Conservation (phyloP, 202 grass and related monocot species). For the Eragrostis tef region DNA sequence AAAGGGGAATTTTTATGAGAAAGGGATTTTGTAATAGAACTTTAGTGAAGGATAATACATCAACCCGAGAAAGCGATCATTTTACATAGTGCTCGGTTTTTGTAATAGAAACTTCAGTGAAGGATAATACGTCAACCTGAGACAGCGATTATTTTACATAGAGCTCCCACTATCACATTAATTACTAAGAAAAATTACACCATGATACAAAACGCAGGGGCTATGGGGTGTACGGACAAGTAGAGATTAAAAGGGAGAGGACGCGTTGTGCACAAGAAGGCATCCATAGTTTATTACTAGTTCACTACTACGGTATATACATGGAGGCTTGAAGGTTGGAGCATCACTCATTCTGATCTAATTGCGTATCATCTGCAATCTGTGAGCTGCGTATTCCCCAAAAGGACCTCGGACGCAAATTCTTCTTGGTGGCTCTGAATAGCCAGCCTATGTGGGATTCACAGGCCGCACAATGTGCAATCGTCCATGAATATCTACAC, state of each 20-base stretch:
- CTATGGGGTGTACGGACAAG: neutral
- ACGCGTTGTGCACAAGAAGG: neutral
- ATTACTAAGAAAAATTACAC: too few species aligned
- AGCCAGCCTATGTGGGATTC: conserved; percentile 71
- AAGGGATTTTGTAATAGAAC: neutral
- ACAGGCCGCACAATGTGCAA: conserved; percentile 58
- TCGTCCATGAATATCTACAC: conserved; percentile 83
- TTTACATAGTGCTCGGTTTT: neutral
- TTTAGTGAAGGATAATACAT: too few species aligned
- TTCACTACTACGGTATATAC: neutral
- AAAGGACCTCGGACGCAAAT: conserved; percentile 73
- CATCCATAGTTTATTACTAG: neutral
- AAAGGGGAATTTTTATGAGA: neutral
- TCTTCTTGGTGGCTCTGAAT: conserved; percentile 74
- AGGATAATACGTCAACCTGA: too few species aligned
- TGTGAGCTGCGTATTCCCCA: conserved; percentile 86
- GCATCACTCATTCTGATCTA: conserved; percentile 51
- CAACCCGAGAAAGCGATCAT: too few species aligned
- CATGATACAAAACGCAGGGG: neutral
- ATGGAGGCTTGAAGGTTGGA: neutral
- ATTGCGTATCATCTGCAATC: conserved; percentile 66
- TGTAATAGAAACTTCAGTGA: neutral
- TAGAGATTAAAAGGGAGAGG: neutral
- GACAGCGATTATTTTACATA: neutral
- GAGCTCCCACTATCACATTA: neutral